Conservation (phyloP, 257 asterid species). For the Penstemon newberryi region DNA sequence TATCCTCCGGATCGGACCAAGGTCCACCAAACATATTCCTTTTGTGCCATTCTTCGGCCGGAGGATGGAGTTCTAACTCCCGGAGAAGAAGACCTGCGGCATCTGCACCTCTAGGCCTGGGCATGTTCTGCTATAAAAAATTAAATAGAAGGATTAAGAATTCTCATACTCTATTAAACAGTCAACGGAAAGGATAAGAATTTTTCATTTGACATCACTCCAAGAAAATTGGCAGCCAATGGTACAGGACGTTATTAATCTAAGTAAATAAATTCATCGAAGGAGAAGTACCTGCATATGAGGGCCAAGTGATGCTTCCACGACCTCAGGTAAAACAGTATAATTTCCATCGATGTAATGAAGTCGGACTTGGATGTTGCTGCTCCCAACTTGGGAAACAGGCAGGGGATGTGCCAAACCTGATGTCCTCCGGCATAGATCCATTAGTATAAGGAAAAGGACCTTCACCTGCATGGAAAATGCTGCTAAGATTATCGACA, state of each 20-base stretch:
- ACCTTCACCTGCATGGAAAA: slow-evolving; percentile 80
- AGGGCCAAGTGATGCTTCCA: slow-evolving; percentile 99
- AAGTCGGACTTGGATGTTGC: slow-evolving; percentile 89
- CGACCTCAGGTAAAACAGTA: slow-evolving; percentile 94
- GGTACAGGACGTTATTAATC: slow-evolving; percentile 21
- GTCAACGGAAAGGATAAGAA: neutral
- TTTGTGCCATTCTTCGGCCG: slow-evolving; percentile 99
- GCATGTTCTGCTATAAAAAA: slow-evolving; percentile 73
- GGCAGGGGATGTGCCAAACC: slow-evolving; percentile 84
- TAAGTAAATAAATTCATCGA: slow-evolving; percentile 21
- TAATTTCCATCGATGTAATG: slow-evolving; percentile 96
- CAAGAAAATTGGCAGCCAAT: slow-evolving; percentile 13
- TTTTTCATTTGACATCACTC: neutral
- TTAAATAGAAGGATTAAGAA: slow-evolving; percentile 12
- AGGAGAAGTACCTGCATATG: slow-evolving; percentile 85
- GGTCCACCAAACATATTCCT: slow-evolving; percentile 98
- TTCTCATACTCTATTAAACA: neutral
- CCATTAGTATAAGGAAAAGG: slow-evolving; percentile 94
- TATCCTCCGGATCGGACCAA: slow-evolving; percentile 84
- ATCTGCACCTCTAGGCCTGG: slow-evolving; percentile 99
- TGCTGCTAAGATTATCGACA: neutral
- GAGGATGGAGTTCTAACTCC: slow-evolving; percentile 98
- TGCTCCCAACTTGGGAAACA: slow-evolving; percentile 95
- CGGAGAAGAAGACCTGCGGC: slow-evolving; percentile 99
- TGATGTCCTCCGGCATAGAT: slow-evolving; percentile 93